Conservation (phyloP, 2,329 filamentous ascomycete genomes). For the Fusarium caatingaense region DNA sequence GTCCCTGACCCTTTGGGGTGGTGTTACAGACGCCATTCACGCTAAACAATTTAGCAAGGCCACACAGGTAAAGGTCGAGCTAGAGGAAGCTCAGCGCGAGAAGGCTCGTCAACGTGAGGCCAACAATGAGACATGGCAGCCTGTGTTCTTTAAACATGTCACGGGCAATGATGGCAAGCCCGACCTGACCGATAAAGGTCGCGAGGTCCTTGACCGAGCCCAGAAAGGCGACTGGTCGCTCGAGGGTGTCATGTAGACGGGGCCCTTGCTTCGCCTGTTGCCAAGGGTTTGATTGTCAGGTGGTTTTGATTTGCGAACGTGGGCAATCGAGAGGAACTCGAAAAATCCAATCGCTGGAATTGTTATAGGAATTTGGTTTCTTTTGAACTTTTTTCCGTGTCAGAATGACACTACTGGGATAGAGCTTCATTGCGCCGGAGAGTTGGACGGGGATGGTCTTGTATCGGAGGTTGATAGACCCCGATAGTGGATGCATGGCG, state of each 20-base stretch:
- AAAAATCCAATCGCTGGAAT: conserved; percentile 25
- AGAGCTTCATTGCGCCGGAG: conserved; percentile 42
- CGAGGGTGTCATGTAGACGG: conserved; percentile 52
- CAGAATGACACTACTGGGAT: conserved; percentile 45
- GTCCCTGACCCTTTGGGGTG: conserved; percentile 86
- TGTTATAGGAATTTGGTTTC: conserved; percentile 37
- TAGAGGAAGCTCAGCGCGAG: conserved; percentile 89
- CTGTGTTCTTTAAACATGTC: conserved; percentile 83
- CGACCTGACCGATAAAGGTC: conserved; percentile 66
- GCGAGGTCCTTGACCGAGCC: conserved; percentile 61
- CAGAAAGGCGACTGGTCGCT: conserved; percentile 66
- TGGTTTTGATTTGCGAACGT: conserved; percentile 1
- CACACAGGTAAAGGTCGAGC: conserved; percentile 86
- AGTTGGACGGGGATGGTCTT: conserved; percentile 16
- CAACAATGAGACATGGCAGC: conserved; percentile 77
- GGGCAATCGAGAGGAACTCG: neutral
- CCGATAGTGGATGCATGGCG: conserved; percentile 40
- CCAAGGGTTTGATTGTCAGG: neutral
- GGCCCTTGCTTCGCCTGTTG: neutral
- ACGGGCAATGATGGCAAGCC: conserved; percentile 67
- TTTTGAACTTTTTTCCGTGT: conserved; percentile 35
- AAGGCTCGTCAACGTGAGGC: conserved; percentile 84
- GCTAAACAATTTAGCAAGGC: conserved; percentile 86
- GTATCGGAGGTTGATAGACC: conserved; percentile 10
- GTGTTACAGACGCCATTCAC: conserved; percentile 86